A percentile compares a stretch with the other conserved stretches of the same genome.
These are phyloP conservation scores for Puccinia horiana DNA, from an alignment of 1,284 basidiomycete species.

Conservation along the genomic window DNA sequence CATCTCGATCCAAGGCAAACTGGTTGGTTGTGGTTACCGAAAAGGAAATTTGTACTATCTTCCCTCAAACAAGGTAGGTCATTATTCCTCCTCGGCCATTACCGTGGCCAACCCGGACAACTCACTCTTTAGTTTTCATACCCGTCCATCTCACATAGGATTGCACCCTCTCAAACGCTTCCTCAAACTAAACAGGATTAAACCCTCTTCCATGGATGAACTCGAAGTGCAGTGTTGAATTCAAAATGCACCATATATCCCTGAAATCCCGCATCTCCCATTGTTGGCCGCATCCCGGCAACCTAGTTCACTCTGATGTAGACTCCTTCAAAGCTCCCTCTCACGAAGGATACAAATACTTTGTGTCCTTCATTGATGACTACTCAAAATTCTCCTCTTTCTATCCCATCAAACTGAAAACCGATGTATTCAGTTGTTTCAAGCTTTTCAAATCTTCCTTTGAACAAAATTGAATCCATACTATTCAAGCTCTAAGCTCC, in stretches of 20 bases:
- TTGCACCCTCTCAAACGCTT: background rate
- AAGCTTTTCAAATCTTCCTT: background rate
- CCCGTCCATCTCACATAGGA: background rate
- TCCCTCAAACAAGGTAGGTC: background rate
- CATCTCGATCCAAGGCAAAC: background rate
- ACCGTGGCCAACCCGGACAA: background rate
- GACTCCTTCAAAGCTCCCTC: background rate
- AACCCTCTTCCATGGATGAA: background rate
- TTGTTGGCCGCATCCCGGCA: background rate
- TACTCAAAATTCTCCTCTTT: background rate
- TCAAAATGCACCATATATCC: background rate
- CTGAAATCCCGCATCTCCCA: background rate
- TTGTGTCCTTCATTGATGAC: background rate
- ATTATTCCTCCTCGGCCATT: background rate
- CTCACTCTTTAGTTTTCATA: background rate
- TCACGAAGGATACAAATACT: background rate
- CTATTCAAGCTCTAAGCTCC: background rate
- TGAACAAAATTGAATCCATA: background rate
- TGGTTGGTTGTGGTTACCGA: background rate
- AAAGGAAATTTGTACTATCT: slow-evolving; percentile 2
- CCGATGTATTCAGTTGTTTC: background rate
- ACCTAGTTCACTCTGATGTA: background rate
- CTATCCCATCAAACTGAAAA: slow-evolving; percentile 6
- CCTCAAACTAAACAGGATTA: background rate
- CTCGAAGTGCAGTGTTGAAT: background rate